Percentiles rank a stretch among this genome's conserved stretches.
Conservation (phyloP, 495 filamentous ascomycete genomes). For the Annulohypoxylon nitens region DNA sequence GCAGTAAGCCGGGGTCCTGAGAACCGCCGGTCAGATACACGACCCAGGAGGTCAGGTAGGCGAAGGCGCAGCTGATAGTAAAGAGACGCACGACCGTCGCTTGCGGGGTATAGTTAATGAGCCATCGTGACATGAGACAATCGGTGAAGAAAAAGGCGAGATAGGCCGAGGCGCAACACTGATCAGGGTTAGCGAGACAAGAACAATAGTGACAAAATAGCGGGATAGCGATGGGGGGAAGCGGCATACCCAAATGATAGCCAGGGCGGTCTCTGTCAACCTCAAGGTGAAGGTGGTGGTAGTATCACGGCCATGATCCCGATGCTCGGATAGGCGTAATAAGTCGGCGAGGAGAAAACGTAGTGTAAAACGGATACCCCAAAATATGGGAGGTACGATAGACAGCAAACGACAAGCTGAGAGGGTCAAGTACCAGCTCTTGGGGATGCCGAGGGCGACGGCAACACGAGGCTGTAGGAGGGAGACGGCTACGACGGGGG, state of each 20-base stretch:
- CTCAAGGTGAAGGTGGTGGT: conserved; percentile 57
- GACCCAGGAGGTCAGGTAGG: conserved; percentile 84
- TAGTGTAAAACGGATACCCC: conserved; percentile 60
- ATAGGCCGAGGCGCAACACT: conserved; percentile 87
- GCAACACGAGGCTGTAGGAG: conserved; percentile 65
- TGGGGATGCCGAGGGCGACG: conserved; percentile 62
- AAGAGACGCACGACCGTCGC: conserved; percentile 87
- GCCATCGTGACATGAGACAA: conserved; percentile 93
- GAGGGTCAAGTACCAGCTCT: conserved; percentile 60
- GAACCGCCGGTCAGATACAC: conserved; percentile 81
- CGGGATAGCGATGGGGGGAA: background rate
- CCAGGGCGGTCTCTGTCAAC: conserved; percentile 82
- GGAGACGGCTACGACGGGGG: conserved; percentile 56
- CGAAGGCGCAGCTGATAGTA: conserved; percentile 82
- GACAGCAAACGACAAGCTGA: conserved; percentile 61
- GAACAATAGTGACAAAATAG: background rate
- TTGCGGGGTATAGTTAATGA: conserved; percentile 87
- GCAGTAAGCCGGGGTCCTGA: conserved; percentile 80
- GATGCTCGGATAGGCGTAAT: conserved; percentile 31
- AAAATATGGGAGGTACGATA: conserved; percentile 58
- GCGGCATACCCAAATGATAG: conserved; percentile 81
- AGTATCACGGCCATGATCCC: conserved; percentile 35
- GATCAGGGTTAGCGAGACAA: conserved; percentile 3
- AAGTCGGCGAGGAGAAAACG: conserved; percentile 57
- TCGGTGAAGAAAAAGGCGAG: conserved; percentile 92